Evolutionary conservation across 139 green algal genomes (phyloP).

Genomic region (Eudorina sp.): DNA sequence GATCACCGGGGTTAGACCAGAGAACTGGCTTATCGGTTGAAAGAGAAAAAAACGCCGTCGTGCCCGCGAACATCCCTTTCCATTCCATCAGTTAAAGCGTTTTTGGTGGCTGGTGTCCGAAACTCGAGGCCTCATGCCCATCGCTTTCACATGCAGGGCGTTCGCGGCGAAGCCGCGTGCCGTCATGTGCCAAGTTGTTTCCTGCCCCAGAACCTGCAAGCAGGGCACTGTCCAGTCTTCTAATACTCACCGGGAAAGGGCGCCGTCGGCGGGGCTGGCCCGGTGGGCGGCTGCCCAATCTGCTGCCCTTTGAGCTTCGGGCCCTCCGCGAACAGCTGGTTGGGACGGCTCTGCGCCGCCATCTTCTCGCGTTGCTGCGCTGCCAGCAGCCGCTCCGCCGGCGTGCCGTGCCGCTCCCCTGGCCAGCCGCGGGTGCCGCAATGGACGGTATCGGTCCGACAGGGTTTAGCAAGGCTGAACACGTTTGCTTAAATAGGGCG

Average conservation of each 20-base stretch:
- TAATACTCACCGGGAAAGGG: slow-evolving; percentile 25
- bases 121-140: neutral
- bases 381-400: slow-evolving; percentile 93
- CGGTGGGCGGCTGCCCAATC: neutral
- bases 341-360: slow-evolving; percentile 74
- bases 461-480: no score
- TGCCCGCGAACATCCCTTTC: neutral
- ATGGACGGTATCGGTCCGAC: no score
- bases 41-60: neutral
- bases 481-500: no score
- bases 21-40: no score
- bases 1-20: neutral
- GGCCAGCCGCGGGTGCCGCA: no score
- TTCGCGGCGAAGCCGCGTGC: no score
- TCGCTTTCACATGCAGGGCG: neutral
- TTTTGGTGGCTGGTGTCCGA: neutral
- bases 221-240: neutral
- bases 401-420: slow-evolving; percentile 96
- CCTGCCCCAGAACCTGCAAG: neutral
- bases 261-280: neutral
- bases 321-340: slow-evolving; percentile 92
- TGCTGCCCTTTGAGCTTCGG: slow-evolving; percentile 67
- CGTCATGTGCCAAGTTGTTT: neutral
- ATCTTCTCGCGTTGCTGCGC: slow-evolving; percentile 77
- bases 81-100: neutral